Percentiles rank a stretch among this genome's conserved stretches.
These are phyloP conservation scores for Misopates orontium DNA, from an alignment of 257 asterid species.

Conservation along the genomic window DNA sequence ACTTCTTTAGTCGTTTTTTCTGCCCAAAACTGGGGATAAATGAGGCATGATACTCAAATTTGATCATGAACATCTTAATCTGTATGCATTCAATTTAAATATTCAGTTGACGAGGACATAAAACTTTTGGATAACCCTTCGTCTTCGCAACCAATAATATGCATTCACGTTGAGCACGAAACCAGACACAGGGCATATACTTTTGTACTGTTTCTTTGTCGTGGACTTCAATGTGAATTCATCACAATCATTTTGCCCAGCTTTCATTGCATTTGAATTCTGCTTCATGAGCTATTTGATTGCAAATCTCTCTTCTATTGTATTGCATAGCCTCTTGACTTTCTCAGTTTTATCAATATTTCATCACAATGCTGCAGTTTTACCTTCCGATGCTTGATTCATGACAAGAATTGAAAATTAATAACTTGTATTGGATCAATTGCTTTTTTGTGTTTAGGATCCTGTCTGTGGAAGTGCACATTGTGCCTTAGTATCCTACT, in stretches of 20 bases:
- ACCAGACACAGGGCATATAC: background rate
- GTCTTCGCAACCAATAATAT: background rate
- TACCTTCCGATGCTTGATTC: too few relatives aligned
- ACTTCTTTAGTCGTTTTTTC: slow-evolving; percentile 77
- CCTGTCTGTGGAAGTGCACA: slow-evolving; percentile 93
- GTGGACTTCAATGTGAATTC: too few relatives aligned
- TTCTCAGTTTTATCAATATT: too few relatives aligned
- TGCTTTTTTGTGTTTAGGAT: slow-evolving; percentile 44
- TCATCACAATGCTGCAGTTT: too few relatives aligned
- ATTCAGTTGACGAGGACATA: background rate
- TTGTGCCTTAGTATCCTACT: slow-evolving; percentile 75
- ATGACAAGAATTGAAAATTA: too few relatives aligned
- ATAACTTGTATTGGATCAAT: too few relatives aligned
- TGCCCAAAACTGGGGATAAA: slow-evolving; percentile 68
- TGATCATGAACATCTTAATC: slow-evolving; percentile 1
- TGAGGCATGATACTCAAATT: slow-evolving; percentile 44
- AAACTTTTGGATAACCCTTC: background rate
- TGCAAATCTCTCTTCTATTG: too few relatives aligned
- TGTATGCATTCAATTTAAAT: background rate
- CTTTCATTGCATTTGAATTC: too few relatives aligned
- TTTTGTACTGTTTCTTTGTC: background rate
- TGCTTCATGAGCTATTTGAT: too few relatives aligned
- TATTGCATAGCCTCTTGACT: too few relatives aligned
- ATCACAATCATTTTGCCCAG: too few relatives aligned
- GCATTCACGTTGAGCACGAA: slow-evolving; percentile 6